Conservation (phyloP, 164 flowering plant genomes). For the Chloranthus sessilifolius region DNA sequence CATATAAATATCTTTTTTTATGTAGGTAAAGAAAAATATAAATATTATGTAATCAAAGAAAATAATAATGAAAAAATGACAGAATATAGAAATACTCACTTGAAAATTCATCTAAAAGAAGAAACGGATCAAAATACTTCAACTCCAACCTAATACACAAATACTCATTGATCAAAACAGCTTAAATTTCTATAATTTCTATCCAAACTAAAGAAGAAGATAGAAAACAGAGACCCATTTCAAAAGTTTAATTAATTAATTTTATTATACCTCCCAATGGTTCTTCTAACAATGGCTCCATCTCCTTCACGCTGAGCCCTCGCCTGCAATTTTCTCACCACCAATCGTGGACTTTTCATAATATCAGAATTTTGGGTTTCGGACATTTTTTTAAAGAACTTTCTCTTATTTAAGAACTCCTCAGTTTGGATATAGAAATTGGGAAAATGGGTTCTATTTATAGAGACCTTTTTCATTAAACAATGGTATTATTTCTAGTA, state of each 20-base stretch:
- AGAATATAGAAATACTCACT: slow-evolving; percentile 46
- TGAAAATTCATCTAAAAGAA: slow-evolving; percentile 78
- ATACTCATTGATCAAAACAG: too few species aligned
- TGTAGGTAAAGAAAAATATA: neutral
- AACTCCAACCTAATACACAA: slow-evolving; percentile 56
- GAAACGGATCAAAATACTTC: slow-evolving; percentile 81
- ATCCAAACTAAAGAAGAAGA: slow-evolving; percentile 11
- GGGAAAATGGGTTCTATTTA: too few species aligned
- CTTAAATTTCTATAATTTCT: too few species aligned
- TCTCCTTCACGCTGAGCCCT: slow-evolving; percentile 65
- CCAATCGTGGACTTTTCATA: slow-evolving; percentile 29
- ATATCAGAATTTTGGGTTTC: too few species aligned
- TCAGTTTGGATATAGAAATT: too few species aligned
- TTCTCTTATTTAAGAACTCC: too few species aligned
- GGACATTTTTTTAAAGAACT: too few species aligned
- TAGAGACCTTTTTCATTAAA: too few species aligned
- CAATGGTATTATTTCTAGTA: too few species aligned
- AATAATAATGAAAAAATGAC: slow-evolving; percentile 1
- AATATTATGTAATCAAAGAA: neutral
- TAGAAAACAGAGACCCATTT: neutral
- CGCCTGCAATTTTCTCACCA: slow-evolving; percentile 48
- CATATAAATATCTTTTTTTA: too few species aligned
- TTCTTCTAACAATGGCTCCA: slow-evolving; percentile 67
- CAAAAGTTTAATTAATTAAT: too few species aligned
- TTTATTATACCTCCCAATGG: slow-evolving; percentile 58